Evolutionary conservation across 139 green algal genomes (phyloP).

Genomic region (Volvox reticuliferus): DNA sequence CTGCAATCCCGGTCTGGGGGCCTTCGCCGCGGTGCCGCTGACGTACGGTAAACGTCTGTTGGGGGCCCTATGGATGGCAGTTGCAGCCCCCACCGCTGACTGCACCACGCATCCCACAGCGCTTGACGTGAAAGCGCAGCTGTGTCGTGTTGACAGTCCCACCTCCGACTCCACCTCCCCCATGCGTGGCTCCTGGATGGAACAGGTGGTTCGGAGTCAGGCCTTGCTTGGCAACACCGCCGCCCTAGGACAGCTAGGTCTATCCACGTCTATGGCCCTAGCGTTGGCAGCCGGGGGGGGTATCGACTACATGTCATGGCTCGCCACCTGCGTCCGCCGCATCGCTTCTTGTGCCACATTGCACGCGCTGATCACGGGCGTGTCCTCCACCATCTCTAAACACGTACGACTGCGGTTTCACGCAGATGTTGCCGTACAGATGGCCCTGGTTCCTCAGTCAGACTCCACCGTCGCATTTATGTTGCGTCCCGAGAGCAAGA

Average conservation of each 20-base stretch:
- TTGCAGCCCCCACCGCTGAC: neutral
- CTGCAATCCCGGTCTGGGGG: no score
- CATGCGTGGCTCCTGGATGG: no score
- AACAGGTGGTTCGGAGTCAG: neutral
- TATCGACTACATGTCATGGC: neutral
- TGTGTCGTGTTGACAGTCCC: no score
- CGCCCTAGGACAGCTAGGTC: neutral
- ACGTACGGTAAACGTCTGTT: neutral
- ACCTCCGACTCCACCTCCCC: no score
- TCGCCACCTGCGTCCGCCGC: neutral
- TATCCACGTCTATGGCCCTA: slow-evolving; percentile 1
- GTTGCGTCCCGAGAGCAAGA: neutral
- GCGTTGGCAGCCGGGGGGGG: neutral
- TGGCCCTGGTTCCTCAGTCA: neutral
- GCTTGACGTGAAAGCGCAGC: no score
- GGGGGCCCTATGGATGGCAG: neutral
- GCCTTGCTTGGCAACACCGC: neutral
- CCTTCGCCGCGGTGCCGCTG: neutral
- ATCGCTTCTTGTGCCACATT: neutral
- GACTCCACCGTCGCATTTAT: neutral
- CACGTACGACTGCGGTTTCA: slow-evolving; percentile 4
- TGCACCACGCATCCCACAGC: no score
- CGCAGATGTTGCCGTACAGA: neutral
- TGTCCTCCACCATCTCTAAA: neutral
- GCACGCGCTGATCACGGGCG: neutral